Evolutionary conservation across 2,329 filamentous ascomycete genomes (phyloP), one percentile per base, ranked within the genome.

Genomic region (Metarhizium rileyi): DNA sequence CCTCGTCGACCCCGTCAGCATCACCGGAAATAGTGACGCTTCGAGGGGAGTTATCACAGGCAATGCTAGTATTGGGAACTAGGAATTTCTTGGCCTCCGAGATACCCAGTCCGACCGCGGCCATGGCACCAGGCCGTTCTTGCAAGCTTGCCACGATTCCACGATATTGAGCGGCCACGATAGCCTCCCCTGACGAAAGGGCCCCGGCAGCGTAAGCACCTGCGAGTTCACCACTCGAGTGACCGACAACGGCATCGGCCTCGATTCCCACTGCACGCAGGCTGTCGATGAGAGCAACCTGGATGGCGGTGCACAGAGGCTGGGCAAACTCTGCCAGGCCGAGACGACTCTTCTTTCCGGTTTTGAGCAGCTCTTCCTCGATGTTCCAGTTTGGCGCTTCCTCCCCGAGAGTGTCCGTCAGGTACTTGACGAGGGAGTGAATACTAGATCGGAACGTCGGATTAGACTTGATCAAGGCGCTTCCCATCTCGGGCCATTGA

Each of bases 301-400:
- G 78, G 1, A 81, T 40, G 0, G 76, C 75, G 0, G 76, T 79
- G 47, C 72, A 78, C 1, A 77, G 56, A 0, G 77, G 73, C 53
- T 80, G 77, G 0, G 72, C 68, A 22, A 77, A 54, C 3, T 66
- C 63, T 0, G 72, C 67, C 18, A 65, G 55, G 8, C 66, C 38
- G 0, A 75, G 57, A 2, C 60, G 64, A 50, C 14, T 46, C 35
- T 18, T 46, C 35, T 36, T 22, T 5, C 1, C 16, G 5, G 64
- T 49, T 69, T 60, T 41, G 44, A 26, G 46, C 38, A 48, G 45
- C 50, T 53, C 50, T 10, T 50, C 44, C 18, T 41, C 25, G n/a
- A 40, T 40, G 2, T 5, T 22, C n/a, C 18, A 40, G 1, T 9
- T 8, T 10, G 36, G 36, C 12, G 3, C 7, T 6, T 12, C 9